Percentiles rank a stretch among this genome's conserved stretches.
Conservation (phyloP, 225 moss, liverwort and hornwort genomes). For the Rhytidiadelphus loreus region DNA sequence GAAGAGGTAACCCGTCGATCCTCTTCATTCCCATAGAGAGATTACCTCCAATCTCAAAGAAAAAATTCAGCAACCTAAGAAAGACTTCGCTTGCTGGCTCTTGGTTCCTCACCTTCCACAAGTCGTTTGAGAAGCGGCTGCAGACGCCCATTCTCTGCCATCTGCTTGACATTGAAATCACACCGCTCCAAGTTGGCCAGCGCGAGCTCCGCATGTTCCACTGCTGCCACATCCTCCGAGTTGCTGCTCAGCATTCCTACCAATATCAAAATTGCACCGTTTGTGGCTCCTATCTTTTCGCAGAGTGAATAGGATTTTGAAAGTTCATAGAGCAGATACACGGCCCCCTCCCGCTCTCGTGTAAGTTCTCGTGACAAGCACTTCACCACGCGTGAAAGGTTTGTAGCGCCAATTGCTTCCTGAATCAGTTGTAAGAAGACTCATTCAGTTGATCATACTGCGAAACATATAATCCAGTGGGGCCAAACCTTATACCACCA, state of each 20-base stretch:
- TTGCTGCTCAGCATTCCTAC: constrained; percentile 61
- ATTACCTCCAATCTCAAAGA: background rate
- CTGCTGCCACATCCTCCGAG: constrained; percentile 36
- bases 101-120: constrained; percentile 30
- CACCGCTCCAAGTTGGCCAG: constrained; percentile 50
- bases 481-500: background rate
- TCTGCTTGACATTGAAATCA: constrained; percentile 52
- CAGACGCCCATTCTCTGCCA: constrained; percentile 66
- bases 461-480: background rate
- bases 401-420: constrained; percentile 51
- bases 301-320: constrained; percentile 40
- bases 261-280: constrained; percentile 52
- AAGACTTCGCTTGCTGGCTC: background rate
- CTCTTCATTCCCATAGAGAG: background rate
- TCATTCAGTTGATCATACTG: background rate
- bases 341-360: constrained; percentile 53
- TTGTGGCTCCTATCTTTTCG: constrained; percentile 53
- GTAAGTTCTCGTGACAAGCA: constrained; percentile 44
- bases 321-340: constrained; percentile 47
- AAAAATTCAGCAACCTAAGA: background rate
- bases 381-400: constrained; percentile 53
- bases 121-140: constrained; percentile 56
- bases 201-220: constrained; percentile 38
- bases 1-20: background rate
- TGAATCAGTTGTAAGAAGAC: constrained; percentile 3